phyloP scores from a whole-genome alignment of 768 basidiomycete genomes.

The Leccinum olivaceopallidum region DNA sequence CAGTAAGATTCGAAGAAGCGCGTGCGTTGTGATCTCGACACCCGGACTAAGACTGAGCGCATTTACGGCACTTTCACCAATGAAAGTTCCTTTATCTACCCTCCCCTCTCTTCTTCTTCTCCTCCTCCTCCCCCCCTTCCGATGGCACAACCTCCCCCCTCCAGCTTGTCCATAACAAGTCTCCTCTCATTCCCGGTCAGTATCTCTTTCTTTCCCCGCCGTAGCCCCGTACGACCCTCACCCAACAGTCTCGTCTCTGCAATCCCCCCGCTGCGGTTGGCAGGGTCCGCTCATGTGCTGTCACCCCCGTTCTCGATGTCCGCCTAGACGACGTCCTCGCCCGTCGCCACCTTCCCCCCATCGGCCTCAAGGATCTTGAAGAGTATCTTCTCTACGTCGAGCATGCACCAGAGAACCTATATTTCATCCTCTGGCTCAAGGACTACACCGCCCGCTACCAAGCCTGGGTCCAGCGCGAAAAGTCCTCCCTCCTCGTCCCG shows the following conservation, averaged over 20 bases:
- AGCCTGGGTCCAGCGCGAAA: slow-evolving; percentile 39
- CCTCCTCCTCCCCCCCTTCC: not conserved
- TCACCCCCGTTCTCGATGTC: slow-evolving; percentile 68
- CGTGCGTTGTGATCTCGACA: slow-evolving; percentile 16
- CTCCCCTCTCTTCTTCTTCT: not conserved
- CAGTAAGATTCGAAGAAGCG: not conserved
- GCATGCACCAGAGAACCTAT: slow-evolving; percentile 74
- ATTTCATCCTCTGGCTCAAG: slow-evolving; percentile 80
- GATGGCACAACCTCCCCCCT: slow-evolving; percentile 34
- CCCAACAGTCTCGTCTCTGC: slow-evolving; percentile 48
- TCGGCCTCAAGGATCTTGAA: slow-evolving; percentile 75
- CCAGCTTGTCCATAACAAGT: slow-evolving; percentile 32
- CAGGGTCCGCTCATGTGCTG: slow-evolving; percentile 66
- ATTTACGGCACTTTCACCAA: slow-evolving; percentile 13
- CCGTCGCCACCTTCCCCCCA: slow-evolving; percentile 75
- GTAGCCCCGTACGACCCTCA: not conserved
- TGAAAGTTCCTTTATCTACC: slow-evolving; percentile 15
- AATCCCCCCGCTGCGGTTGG: slow-evolving; percentile 68
- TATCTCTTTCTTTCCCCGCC: not conserved
- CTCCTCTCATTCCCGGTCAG: slow-evolving; percentile 43
- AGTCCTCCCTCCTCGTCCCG: slow-evolving; percentile 30
- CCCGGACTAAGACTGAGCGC: slow-evolving; percentile 1
- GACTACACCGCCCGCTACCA: slow-evolving; percentile 61
- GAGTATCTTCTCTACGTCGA: slow-evolving; percentile 85
- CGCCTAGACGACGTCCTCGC: slow-evolving; percentile 74